phyloP scores from a whole-genome alignment of 768 basidiomycete genomes.

The Infundibulicybe gibba region DNA sequence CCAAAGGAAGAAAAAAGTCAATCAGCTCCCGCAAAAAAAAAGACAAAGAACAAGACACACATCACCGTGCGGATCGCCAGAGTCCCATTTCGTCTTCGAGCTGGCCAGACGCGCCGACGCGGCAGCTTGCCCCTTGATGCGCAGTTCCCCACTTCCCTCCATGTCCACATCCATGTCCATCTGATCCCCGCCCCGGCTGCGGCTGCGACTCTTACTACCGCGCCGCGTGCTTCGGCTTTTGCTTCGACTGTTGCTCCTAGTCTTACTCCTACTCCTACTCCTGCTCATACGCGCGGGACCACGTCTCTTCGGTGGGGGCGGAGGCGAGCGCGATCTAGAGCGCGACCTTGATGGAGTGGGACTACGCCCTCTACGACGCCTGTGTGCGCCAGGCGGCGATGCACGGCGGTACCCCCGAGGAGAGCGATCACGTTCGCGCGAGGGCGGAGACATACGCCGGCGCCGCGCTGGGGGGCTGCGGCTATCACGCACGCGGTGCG shows the following conservation, averaged over 20 bases:
- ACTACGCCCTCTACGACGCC: slow-evolving; percentile 43
- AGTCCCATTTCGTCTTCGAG: slow-evolving; percentile 45
- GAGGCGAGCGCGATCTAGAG: slow-evolving; percentile 30
- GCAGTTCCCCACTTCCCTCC: slow-evolving; percentile 45
- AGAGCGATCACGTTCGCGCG: slow-evolving; percentile 27
- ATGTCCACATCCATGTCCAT: slow-evolving; percentile 32
- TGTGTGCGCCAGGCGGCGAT: slow-evolving; percentile 31
- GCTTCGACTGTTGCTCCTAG: slow-evolving; percentile 13
- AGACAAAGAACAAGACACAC: slow-evolving; percentile 16
- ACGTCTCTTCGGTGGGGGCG: slow-evolving; percentile 24
- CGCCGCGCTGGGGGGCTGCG: slow-evolving; percentile 54
- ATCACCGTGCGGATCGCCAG: slow-evolving; percentile 27
- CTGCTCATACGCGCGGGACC: background rate
- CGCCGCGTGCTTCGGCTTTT: slow-evolving; percentile 31
- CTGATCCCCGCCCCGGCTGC: too few species aligned
- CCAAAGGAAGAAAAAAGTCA: slow-evolving; percentile 12
- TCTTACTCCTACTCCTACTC: slow-evolving; percentile 9
- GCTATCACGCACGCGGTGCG: too few species aligned
- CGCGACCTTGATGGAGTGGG: slow-evolving; percentile 35
- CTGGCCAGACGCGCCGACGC: slow-evolving; percentile 14
- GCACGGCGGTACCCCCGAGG: slow-evolving; percentile 31
- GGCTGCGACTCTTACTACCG: too few species aligned
- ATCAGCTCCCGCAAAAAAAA: slow-evolving; percentile 10
- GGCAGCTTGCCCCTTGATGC: slow-evolving; percentile 72
- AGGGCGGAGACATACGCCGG: slow-evolving; percentile 39